Evolutionary conservation across 306 rosid species (phyloP).

Genomic region (Clitoria ternatea): DNA sequence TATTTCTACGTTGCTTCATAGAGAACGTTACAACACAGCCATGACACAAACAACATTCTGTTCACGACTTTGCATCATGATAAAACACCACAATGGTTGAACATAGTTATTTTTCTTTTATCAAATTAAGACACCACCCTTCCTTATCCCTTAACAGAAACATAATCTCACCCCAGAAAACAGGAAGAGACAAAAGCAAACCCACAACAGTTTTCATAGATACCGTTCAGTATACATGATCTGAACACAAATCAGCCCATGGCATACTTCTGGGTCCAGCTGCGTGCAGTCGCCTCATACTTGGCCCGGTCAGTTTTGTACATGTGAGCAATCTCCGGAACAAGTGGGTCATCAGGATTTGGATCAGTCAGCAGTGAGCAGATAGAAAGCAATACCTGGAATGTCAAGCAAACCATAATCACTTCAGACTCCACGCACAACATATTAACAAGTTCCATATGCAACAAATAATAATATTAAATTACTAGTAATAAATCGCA

Average conservation of each 20-base stretch:
- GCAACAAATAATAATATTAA: neutral
- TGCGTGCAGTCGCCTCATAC: slow-evolving; percentile 71
- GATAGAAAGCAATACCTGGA: slow-evolving; percentile 67
- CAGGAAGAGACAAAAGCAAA: slow-evolving; percentile 25
- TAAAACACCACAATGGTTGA: slow-evolving; percentile 28
- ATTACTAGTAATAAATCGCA: neutral
- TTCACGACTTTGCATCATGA: slow-evolving; percentile 28
- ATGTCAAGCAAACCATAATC: slow-evolving; percentile 15
- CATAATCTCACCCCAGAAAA: slow-evolving; percentile 24
- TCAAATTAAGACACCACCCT: slow-evolving; percentile 26
- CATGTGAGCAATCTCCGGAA: slow-evolving; percentile 76
- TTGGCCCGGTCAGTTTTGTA: slow-evolving; percentile 67
- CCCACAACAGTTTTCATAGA: slow-evolving; percentile 24
- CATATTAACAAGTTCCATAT: neutral
- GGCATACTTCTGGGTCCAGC: slow-evolving; percentile 84
- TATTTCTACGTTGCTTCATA: slow-evolving; percentile 35
- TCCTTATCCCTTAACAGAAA: slow-evolving; percentile 25
- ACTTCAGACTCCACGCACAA: neutral
- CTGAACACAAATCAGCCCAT: slow-evolving; percentile 46
- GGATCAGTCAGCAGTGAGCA: slow-evolving; percentile 81
- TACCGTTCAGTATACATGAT: slow-evolving; percentile 19
- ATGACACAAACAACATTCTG: slow-evolving; percentile 29
- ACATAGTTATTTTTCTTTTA: slow-evolving; percentile 23
- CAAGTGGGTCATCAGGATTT: slow-evolving; percentile 80
- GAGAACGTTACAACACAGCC: slow-evolving; percentile 20